These are phyloP conservation scores for Penicillium lagena DNA, from an alignment of 495 filamentous ascomycete genomes.

Conservation along the genomic window DNA sequence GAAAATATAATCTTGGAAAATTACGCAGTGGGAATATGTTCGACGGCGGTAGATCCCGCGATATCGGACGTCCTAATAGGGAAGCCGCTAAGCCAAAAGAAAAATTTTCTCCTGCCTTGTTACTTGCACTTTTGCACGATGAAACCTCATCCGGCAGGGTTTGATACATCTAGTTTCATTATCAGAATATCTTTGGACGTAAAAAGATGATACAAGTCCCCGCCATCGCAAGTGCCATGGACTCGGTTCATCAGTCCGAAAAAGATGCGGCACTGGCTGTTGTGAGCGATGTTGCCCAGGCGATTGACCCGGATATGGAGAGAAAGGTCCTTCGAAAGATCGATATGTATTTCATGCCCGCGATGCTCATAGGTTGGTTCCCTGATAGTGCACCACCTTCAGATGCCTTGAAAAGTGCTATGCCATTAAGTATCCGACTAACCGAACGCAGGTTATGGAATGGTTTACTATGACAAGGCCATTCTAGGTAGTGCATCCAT, in stretches of 20 bases:
- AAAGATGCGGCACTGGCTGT: constrained; percentile 43
- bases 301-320: constrained; percentile 46
- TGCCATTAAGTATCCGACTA: background rate
- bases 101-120: background rate
- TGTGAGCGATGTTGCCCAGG: constrained; percentile 44
- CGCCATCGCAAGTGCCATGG: constrained; percentile 5
- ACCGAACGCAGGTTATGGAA: constrained; percentile 46
- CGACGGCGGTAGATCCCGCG: constrained; percentile 9
- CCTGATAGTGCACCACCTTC: too few relatives aligned
- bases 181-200: background rate
- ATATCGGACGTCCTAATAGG: constrained; percentile 14
- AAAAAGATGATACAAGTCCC: constrained; percentile 16
- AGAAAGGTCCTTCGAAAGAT: constrained; percentile 62
- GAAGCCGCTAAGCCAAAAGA: constrained; percentile 11
- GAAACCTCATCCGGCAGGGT: background rate
- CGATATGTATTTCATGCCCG: constrained; percentile 62
- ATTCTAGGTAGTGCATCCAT: constrained; percentile 66
- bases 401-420: background rate
- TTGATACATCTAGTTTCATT: background rate
- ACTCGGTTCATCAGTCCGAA: constrained; percentile 16
- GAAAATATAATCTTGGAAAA: too few relatives aligned
- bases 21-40: too few relatives aligned
- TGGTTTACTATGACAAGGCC: constrained; percentile 77
- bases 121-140: background rate
- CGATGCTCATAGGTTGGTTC: constrained; percentile 56